Evolutionary conservation across 352 stramenopile genomes (phyloP), one percentile per base, ranked within the genome.

Genomic region (Hyaloperonospora arabidopsidis): DNA sequence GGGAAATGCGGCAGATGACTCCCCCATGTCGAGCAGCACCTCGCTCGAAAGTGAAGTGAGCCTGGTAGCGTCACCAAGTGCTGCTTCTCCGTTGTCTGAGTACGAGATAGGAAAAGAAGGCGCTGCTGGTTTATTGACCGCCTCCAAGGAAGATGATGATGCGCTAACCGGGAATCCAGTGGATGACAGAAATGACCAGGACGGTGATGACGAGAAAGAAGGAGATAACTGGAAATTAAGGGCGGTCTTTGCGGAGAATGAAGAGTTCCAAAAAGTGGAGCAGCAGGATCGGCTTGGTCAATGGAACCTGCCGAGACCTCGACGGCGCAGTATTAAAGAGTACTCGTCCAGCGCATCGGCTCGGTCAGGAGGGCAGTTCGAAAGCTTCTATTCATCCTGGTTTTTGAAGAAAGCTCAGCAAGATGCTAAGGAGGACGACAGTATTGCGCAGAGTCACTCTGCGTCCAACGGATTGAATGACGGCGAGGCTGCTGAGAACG

Each of bases 351-450:
- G 59, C 34, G 63, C 68, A 8, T 74, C 66, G 17, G 59, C 70
- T 48, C 66, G 70, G 36, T 76, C 65, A 17, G 60, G 70, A 18
- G 67, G 57, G 13, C 73, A 84, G 46, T 85, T 87, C 52, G 76
- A 86, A 51, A 80, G 53, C 23, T 86, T 89, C 61, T 87, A 89
- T 65, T 74, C 74, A 25, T 86, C 75, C 8, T 87, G 72, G 77
- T 87, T 82, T 54, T 76, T 71, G 0, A 79, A 79, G 43, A 89
- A 81, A 66, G 59, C 68, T 4, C 57, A 67, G 45, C 54, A 66
- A 59, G 68, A 75, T 32, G 51, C 57, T 3, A 61, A 74, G 3
- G 54, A 64, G 35, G 60, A 60, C 1, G 48, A 38, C 18, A 44
- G 36, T 44, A 23, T 19, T 32, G 15, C 39, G 6, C 23, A 57